Evolutionary conservation across 805 yeast species (phyloP).

Genomic region (Nakazawaea ambrosiae): DNA sequence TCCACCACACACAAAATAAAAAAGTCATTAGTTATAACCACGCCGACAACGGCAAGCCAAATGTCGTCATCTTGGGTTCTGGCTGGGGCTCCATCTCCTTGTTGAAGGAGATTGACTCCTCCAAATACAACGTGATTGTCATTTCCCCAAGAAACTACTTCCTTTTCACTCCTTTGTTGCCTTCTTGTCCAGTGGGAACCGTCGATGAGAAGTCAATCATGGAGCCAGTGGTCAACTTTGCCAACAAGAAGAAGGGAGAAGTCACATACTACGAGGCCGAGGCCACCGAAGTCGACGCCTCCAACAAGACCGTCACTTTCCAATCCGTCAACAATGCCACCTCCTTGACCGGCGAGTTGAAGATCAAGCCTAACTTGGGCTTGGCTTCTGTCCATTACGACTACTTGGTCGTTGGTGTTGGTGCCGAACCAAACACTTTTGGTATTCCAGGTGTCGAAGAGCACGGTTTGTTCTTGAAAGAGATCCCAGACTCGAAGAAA

Average conservation of each 20-base stretch:
- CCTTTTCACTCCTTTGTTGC: slow-evolving; percentile 48
- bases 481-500: slow-evolving; percentile 40
- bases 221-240: slow-evolving; percentile 47
- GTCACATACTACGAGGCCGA: slow-evolving; percentile 50
- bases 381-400: slow-evolving; percentile 42
- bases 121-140: slow-evolving; percentile 45
- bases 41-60: slow-evolving; percentile 11
- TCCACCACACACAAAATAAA: slow-evolving; percentile 5
- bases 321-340: slow-evolving; percentile 43
- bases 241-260: slow-evolving; percentile 43
- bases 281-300: slow-evolving; percentile 44
- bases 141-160: slow-evolving; percentile 52
- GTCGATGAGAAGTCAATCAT: slow-evolving; percentile 44
- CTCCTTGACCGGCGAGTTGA: slow-evolving; percentile 40
- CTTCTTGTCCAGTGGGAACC: slow-evolving; percentile 50
- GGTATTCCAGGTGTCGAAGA: slow-evolving; percentile 55
- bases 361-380: slow-evolving; percentile 34
- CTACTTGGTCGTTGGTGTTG: slow-evolving; percentile 48
- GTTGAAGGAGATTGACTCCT: slow-evolving; percentile 45
- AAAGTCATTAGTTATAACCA: slow-evolving; percentile 10
- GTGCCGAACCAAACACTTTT: slow-evolving; percentile 51
- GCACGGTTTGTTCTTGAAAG: slow-evolving; percentile 45
- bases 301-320: slow-evolving; percentile 34
- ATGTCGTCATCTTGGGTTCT: slow-evolving; percentile 40
- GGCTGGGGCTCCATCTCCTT: slow-evolving; percentile 52